phyloP scores from a whole-genome alignment of 768 basidiomycete species.

The Hemileccinum impolitum region DNA sequence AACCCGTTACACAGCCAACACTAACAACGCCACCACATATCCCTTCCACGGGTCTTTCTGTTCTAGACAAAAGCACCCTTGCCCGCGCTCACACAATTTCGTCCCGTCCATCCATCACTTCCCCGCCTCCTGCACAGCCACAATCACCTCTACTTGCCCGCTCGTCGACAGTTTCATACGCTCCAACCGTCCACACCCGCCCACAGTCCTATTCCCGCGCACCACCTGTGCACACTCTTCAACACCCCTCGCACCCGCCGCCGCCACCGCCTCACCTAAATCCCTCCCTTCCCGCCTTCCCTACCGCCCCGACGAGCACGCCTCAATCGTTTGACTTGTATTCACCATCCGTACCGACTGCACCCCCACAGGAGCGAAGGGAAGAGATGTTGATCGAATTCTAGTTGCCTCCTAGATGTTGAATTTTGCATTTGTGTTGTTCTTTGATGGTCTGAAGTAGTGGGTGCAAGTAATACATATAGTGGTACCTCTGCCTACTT shows the following conservation, averaged over 20 bases:
- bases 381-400: constrained; percentile 52
- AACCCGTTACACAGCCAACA: constrained; percentile 16
- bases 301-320: constrained; percentile 55
- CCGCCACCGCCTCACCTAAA: constrained; percentile 16
- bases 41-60: constrained; percentile 19
- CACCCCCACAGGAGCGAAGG: constrained; percentile 56
- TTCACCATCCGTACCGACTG: constrained; percentile 43
- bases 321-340: constrained; percentile 56
- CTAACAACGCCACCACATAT: constrained; percentile 12
- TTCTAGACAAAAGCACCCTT: constrained; percentile 18
- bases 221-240: constrained; percentile 2
- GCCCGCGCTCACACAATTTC: constrained; percentile 30
- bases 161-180: constrained; percentile 20
- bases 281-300: constrained; percentile 54
- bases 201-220: constrained; percentile 7
- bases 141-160: constrained; percentile 21
- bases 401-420: constrained; percentile 1
- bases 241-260: constrained; percentile 8
- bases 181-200: constrained; percentile 3
- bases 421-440: neutral
- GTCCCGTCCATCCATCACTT: constrained; percentile 15
- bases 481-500: no score
- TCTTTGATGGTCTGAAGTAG: neutral
- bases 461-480: constrained; percentile 3
- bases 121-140: constrained; percentile 10